These are phyloP conservation scores for Collariella sp. DNA, from an alignment of 495 filamentous ascomycete genomes.

Conservation along the genomic window DNA sequence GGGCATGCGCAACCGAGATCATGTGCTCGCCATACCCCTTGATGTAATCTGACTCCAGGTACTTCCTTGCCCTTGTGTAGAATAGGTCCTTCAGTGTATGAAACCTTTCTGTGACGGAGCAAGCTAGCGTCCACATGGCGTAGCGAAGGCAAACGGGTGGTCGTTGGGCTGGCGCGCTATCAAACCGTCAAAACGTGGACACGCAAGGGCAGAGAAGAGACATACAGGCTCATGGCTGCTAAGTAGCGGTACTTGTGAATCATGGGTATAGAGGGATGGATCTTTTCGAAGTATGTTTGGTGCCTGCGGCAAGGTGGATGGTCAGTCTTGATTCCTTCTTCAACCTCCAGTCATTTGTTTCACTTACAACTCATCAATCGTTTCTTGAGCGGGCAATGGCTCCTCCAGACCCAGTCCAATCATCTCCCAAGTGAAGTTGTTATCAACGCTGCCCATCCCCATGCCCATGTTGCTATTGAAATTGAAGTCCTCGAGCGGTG, in stretches of 20 bases:
- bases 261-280: slow-evolving; percentile 77
- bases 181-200: slow-evolving; percentile 16
- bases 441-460: slow-evolving; percentile 36
- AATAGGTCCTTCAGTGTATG: slow-evolving; percentile 68
- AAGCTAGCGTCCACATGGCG: slow-evolving; percentile 86
- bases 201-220: not conserved
- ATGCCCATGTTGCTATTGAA: slow-evolving; percentile 43
- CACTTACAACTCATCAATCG: slow-evolving; percentile 80
- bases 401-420: slow-evolving; percentile 90
- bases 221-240: slow-evolving; percentile 69
- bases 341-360: not conserved
- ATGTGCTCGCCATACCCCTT: slow-evolving; percentile 85
- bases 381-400: slow-evolving; percentile 76
- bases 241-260: slow-evolving; percentile 82
- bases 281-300: slow-evolving; percentile 81
- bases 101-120: slow-evolving; percentile 74
- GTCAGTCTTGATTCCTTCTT: not conserved
- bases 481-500: slow-evolving; percentile 40
- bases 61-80: slow-evolving; percentile 81
- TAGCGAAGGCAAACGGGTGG: slow-evolving; percentile 87
- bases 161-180: slow-evolving; percentile 64
- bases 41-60: slow-evolving; percentile 82
- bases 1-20: slow-evolving; percentile 71
- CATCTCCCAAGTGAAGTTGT: slow-evolving; percentile 75
- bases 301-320: slow-evolving; percentile 45